Evolutionary conservation across 768 basidiomycete genomes (phyloP).

Genomic region (Xerocomus spinulosus): DNA sequence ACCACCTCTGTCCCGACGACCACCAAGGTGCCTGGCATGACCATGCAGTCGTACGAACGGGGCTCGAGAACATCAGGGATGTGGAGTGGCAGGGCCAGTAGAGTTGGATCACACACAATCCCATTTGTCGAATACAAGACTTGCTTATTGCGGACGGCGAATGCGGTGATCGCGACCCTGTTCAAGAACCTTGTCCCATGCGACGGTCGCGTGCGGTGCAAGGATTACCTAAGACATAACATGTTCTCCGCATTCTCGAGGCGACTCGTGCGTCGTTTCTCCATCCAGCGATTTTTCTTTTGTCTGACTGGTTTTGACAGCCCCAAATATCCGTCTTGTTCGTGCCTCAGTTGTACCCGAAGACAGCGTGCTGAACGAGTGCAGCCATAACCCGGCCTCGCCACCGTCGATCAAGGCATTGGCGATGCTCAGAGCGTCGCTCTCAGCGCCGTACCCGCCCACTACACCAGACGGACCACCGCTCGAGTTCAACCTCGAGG

Average conservation of each 20-base stretch:
- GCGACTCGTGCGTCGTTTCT: constrained; percentile 26
- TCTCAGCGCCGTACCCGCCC: constrained; percentile 60
- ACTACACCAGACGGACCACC: constrained; percentile 42
- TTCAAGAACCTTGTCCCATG: no score
- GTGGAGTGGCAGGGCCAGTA: background rate
- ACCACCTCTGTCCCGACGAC: background rate
- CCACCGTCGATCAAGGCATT: constrained; percentile 63
- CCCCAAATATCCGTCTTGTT: constrained; percentile 69
- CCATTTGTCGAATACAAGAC: constrained; percentile 1
- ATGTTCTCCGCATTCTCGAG: constrained; percentile 39
- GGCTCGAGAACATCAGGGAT: no score
- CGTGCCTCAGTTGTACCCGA: constrained; percentile 18
- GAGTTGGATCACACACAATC: background rate
- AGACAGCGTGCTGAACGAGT: constrained; percentile 1
- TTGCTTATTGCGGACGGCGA: background rate
- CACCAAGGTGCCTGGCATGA: background rate
- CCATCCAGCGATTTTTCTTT: background rate
- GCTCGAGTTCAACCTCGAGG: constrained; percentile 66
- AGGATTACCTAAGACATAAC: no score
- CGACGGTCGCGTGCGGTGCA: no score
- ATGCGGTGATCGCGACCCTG: constrained; percentile 3
- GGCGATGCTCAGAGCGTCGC: constrained; percentile 51
- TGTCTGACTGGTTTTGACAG: constrained; percentile 12
- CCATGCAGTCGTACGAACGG: no score
- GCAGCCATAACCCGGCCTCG: constrained; percentile 56